Evolutionary conservation across 768 basidiomycete genomes (phyloP).

Genomic region (Glaciozyma martinii): DNA sequence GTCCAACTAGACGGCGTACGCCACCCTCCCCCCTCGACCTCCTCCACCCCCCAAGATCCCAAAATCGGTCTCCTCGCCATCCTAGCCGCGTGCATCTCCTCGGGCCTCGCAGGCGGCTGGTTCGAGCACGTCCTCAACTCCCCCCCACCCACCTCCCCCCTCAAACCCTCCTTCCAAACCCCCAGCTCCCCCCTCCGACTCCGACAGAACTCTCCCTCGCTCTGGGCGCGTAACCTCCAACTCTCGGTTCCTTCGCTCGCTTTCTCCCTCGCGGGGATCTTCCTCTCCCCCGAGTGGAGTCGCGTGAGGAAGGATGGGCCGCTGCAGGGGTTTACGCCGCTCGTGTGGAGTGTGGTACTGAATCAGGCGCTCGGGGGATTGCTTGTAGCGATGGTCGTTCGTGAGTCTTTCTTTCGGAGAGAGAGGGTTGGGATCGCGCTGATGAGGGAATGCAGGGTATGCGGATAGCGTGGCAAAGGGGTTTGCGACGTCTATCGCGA

Average conservation of each 20-base stretch:
- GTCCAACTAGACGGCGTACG: slow-evolving; percentile 58
- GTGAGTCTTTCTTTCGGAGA: background rate
- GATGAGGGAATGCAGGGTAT: slow-evolving; percentile 26
- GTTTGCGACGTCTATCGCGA: slow-evolving; percentile 34
- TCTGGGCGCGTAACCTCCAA: slow-evolving; percentile 33
- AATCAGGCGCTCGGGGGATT: slow-evolving; percentile 34
- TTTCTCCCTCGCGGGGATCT: slow-evolving; percentile 27
- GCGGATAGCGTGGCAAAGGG: slow-evolving; percentile 34
- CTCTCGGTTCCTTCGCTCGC: slow-evolving; percentile 32
- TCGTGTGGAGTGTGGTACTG: slow-evolving; percentile 31
- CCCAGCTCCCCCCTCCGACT: background rate
- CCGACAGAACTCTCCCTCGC: slow-evolving; percentile 5
- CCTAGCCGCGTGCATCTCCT: slow-evolving; percentile 79
- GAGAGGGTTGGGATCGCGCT: no score
- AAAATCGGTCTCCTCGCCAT: slow-evolving; percentile 81
- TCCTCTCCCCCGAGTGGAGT: background rate
- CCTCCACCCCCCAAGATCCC: slow-evolving; percentile 40
- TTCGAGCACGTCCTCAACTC: slow-evolving; percentile 87
- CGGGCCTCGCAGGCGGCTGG: slow-evolving; percentile 89
- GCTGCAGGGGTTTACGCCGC: slow-evolving; percentile 20
- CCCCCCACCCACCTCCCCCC: background rate
- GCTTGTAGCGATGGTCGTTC: slow-evolving; percentile 33
- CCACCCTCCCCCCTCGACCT: background rate
- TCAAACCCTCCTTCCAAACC: background rate
- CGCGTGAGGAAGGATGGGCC: background rate